Evolutionary conservation across 805 yeast genomes (phyloP), one percentile per base, ranked within the genome.

Genomic region (Komagataella phaffii): DNA sequence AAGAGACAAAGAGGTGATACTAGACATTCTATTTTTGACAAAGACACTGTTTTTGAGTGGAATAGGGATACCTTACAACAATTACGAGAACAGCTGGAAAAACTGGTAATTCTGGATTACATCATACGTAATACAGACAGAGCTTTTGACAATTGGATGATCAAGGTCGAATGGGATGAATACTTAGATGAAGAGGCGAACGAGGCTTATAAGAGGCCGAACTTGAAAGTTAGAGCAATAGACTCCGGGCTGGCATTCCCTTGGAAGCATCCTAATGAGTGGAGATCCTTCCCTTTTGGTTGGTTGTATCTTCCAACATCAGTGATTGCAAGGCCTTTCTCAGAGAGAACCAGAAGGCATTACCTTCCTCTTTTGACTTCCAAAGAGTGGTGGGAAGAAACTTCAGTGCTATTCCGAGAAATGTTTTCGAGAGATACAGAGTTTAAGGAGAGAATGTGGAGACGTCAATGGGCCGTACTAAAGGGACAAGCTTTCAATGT

Each of bases 221-320:
- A 45, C 1, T 53, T 84, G 12, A 72, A 68, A 50, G 70, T 84
- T 30, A 88, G 87, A 2, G 91, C 90, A 0, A 84, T 84, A 47
- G 90, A 84, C 58, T 81, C 86, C 14, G 89, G 89, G 0, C 67
- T 84, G 30, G 73, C 89, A 0, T 83, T 81, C 57, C 90, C 91
- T 4, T 84, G 88, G 88, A 83, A 84, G 58, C 88, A 83, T 56
- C 90, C 90, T 0, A 86, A 84, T 63, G 88, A 83, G 59, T 83
- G 89, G 88, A 66, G 90, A 52, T 80, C 87, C 0, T 84, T 81
- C 57, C 90, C 90, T 0, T 84, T 75, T 64, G 90, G 90, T 0
- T 84, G 91, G 91, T 64, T 84, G 23, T 83, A 79, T 57, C 63
- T 84, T 40, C 90, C 90, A 0, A 63, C 76, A 10, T 69, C 77